These are phyloP conservation scores for Exophiala xenobiotica DNA, from an alignment of 2,329 filamentous ascomycete genomes.

Conservation along the genomic window DNA sequence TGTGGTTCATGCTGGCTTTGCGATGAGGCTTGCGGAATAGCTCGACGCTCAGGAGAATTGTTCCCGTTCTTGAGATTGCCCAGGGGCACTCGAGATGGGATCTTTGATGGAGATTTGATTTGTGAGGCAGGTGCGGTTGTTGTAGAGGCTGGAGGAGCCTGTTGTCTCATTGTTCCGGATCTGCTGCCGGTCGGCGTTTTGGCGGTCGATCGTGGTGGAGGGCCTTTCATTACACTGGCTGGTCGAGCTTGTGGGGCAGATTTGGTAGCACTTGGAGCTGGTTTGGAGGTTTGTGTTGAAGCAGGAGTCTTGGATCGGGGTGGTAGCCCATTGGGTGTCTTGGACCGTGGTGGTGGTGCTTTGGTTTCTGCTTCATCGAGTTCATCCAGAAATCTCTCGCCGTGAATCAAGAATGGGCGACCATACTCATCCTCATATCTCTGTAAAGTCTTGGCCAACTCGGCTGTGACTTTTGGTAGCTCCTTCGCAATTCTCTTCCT, in stretches of 20 bases:
- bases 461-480: conserved; percentile 81
- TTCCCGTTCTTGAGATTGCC: conserved; percentile 52
- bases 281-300: conserved; percentile 27
- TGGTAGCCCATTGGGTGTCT: conserved; percentile 68
- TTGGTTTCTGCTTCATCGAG: conserved; percentile 65
- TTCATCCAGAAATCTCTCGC: conserved; percentile 84
- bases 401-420: conserved; percentile 87
- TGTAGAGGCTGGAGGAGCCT: conserved; percentile 22
- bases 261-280: conserved; percentile 16
- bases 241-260: conserved; percentile 30
- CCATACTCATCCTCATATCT: conserved; percentile 93
- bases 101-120: conserved; percentile 49
- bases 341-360: conserved; percentile 65
- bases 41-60: conserved; percentile 77
- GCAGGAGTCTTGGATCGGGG: conserved; percentile 52
- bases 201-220: conserved; percentile 44
- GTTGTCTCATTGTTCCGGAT: conserved; percentile 41
- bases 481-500: conserved; percentile 96
- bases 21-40: conserved; percentile 40
- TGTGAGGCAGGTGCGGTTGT: conserved; percentile 31
- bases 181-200: conserved; percentile 48
- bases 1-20: conserved; percentile 18
- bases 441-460: conserved; percentile 79
- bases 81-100: conserved; percentile 48
- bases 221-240: conserved; percentile 41